Conservation (phyloP, 2,329 filamentous ascomycete species). For the Ophiosphaerella herpotricha region DNA sequence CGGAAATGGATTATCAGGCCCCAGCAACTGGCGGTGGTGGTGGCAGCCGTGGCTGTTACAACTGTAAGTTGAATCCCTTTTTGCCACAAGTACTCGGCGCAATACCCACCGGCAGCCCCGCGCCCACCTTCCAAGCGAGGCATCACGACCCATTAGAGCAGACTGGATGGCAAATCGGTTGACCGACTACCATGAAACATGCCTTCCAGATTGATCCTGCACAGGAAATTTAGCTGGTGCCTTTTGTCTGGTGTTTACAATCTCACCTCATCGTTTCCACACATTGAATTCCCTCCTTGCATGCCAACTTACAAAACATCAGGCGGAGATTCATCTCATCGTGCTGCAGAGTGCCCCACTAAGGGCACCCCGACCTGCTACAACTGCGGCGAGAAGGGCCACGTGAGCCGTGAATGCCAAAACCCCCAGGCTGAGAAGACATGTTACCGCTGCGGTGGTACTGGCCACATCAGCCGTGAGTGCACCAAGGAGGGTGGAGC, state of each 20-base stretch:
- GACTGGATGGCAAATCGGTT: too few species aligned
- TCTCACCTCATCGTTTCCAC: too few species aligned
- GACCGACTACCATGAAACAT: too few species aligned
- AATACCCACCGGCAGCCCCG: constrained; percentile 6
- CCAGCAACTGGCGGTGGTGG: constrained; percentile 38
- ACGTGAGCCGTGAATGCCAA: constrained; percentile 80
- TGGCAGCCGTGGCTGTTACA: constrained; percentile 49
- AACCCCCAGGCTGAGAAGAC: constrained; percentile 84
- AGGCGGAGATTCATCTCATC: constrained; percentile 57
- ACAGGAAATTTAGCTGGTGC: too few species aligned
- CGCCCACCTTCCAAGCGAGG: background rate
- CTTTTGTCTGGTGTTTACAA: too few species aligned
- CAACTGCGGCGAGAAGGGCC: constrained; percentile 55
- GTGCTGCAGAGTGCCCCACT: constrained; percentile 57
- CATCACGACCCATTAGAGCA: background rate
- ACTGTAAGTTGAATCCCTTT: constrained; percentile 40
- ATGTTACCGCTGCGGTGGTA: constrained; percentile 75
- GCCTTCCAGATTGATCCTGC: too few species aligned
- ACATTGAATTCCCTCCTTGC: background rate
- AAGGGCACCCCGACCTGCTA: constrained; percentile 57
- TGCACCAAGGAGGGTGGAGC: constrained; percentile 63
- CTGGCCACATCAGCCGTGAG: constrained; percentile 91
- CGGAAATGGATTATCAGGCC: constrained; percentile 45
- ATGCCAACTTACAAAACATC: constrained; percentile 13
- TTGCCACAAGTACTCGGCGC: background rate